Conservation (phyloP, 345 rosid genomes). For the Salix viminalis region DNA sequence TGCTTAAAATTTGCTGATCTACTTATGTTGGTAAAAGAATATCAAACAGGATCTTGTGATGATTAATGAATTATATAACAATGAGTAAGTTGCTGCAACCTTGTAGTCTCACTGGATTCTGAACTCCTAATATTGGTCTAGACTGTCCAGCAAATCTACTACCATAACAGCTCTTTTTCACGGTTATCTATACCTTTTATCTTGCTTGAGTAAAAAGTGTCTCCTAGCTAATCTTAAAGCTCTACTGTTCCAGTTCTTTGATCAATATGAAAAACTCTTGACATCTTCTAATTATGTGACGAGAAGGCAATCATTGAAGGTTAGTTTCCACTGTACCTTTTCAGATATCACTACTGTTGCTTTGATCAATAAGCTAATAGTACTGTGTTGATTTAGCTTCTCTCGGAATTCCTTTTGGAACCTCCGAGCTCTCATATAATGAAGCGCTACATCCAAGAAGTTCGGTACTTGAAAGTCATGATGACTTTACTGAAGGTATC, state of each 20-base stretch:
- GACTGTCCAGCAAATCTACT: not conserved
- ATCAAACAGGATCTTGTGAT: not conserved
- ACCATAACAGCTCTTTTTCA: not conserved
- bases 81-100: not conserved
- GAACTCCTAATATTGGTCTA: not conserved
- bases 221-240: slow-evolving; percentile 21
- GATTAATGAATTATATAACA: not conserved
- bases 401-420: slow-evolving; percentile 91
- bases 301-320: slow-evolving; percentile 95
- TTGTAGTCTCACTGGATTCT: not conserved
- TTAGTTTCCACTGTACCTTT: slow-evolving; percentile 28
- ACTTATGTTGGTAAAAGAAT: not conserved
- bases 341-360: not conserved
- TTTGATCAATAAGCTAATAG: slow-evolving; percentile 3
- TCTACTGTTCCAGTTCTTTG: slow-evolving; percentile 78
- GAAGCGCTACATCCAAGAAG: slow-evolving; percentile 90
- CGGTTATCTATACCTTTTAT: not conserved
- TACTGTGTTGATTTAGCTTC: slow-evolving; percentile 52
- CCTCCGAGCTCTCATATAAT: slow-evolving; percentile 76
- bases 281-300: slow-evolving; percentile 91
- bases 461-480: slow-evolving; percentile 82
- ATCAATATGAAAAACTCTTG: slow-evolving; percentile 70
- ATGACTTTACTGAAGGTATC: slow-evolving; percentile 83
- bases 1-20: not conserved
- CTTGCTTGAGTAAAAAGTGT: not conserved